Evolutionary conservation across 768 basidiomycete genomes (phyloP).

Genomic region (Pleurotus platypus): DNA sequence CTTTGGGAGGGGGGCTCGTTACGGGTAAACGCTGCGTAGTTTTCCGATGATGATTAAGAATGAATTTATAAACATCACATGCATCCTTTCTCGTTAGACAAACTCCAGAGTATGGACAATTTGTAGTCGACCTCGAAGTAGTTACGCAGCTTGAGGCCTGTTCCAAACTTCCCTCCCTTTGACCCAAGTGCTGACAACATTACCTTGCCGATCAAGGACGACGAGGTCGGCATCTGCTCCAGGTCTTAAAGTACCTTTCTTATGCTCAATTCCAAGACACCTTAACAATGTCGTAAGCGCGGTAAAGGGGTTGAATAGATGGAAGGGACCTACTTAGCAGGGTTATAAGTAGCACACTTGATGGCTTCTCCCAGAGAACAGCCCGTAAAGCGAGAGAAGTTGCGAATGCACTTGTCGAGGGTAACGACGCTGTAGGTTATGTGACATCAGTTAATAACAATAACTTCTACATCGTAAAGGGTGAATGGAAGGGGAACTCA

Average conservation of each 20-base stretch:
- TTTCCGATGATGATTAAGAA: too few species aligned
- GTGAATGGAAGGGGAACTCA: constrained; percentile 23
- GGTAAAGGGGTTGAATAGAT: background rate
- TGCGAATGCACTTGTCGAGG: constrained; percentile 80
- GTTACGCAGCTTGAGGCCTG: constrained; percentile 15
- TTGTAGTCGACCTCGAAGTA: too few species aligned
- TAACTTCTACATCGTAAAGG: background rate
- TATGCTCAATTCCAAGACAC: constrained; percentile 73
- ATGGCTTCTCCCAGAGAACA: constrained; percentile 83
- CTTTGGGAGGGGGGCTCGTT: too few species aligned
- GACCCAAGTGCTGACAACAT: constrained; percentile 73
- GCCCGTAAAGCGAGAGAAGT: constrained; percentile 80
- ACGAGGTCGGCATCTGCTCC: constrained; percentile 88
- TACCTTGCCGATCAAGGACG: constrained; percentile 66
- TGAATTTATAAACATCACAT: too few species aligned
- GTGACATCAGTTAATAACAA: background rate
- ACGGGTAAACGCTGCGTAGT: too few species aligned
- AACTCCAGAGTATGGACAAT: too few species aligned
- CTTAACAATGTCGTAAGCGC: constrained; percentile 27
- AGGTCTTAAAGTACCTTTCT: constrained; percentile 75
- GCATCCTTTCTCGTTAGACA: too few species aligned
- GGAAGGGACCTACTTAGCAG: constrained; percentile 56
- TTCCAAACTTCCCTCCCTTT: constrained; percentile 72
- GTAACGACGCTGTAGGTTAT: constrained; percentile 60
- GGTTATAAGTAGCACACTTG: constrained; percentile 81